phyloP scores from a whole-genome alignment of 1,139 yeast genomes.

The Debaryomyces nepalensis region DNA sequence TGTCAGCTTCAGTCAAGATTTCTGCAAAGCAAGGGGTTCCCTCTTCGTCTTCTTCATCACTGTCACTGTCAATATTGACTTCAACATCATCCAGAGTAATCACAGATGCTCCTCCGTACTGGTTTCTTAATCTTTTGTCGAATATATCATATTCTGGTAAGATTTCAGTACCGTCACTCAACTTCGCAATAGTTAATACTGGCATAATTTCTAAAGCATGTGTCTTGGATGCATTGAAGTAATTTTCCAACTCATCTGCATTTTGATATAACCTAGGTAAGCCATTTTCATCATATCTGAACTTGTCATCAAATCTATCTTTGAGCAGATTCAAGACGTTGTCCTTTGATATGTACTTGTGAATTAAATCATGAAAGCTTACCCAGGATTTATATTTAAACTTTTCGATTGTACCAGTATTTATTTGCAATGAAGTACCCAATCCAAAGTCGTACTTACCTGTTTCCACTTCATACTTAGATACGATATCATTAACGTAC shows the following conservation, averaged over 20 bases:
- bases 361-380: slow-evolving; percentile 59
- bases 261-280: slow-evolving; percentile 83
- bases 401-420: slow-evolving; percentile 42
- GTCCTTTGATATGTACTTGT: slow-evolving; percentile 63
- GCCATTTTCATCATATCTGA: slow-evolving; percentile 82
- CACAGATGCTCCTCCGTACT: slow-evolving; percentile 24
- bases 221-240: slow-evolving; percentile 62
- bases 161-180: slow-evolving; percentile 57
- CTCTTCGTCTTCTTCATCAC: slow-evolving; percentile 42
- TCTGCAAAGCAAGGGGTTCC: slow-evolving; percentile 51
- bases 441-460: slow-evolving; percentile 61
- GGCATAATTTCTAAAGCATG: slow-evolving; percentile 64
- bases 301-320: slow-evolving; percentile 77
- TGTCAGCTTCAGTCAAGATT: slow-evolving; percentile 62
- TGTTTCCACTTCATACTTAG: slow-evolving; percentile 24
- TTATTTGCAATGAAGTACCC: slow-evolving; percentile 55
- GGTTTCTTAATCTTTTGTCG: slow-evolving; percentile 27
- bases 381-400: slow-evolving; percentile 68
- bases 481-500: slow-evolving; percentile 32
- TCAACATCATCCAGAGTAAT: slow-evolving; percentile 22
- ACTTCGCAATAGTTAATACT: slow-evolving; percentile 58
- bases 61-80: slow-evolving; percentile 46
- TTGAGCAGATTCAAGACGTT: slow-evolving; percentile 59
- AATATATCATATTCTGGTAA: slow-evolving; percentile 58
- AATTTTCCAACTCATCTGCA: slow-evolving; percentile 70